Evolutionary conservation across 192 early-diverging fungal genomes (phyloP), one percentile per base, ranked within the genome.

Genomic region (Coemansia sp.): DNA sequence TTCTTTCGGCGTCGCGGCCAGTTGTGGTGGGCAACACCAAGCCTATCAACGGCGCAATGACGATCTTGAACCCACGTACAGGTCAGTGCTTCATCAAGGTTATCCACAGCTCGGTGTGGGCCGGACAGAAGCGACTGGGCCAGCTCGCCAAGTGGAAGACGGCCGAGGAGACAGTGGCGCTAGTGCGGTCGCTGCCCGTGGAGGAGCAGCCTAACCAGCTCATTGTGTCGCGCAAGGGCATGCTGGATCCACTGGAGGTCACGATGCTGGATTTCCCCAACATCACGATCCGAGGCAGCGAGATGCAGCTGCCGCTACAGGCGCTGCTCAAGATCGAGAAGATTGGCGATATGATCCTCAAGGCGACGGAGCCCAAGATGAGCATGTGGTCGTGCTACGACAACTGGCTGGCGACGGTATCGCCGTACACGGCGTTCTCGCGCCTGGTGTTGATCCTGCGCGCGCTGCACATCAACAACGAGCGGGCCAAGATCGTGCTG

Each of bases 91-190:
- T 97, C 87, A 87, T 99, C 70, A 99, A 99, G 87, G 97, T 99
- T 78, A 99, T 99, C 86, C 97, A 99, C 79, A 98, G 96, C 16
- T 97, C 95, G 8, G 96, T 98, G 41, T 99, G 96, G 96, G 96
- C 96, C 16, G 96, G 96, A 29, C 97, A 99, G 79, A 99, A 99
- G 80, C 96, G 97, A 86, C 87, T 99, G 22, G 97, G 97, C 66
- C 97, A 99, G 86, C 84, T 99, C 71, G 97, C 97, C 40, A 99
- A 99, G 72, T 99, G 97, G 97, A 99, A 99, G 89, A 98, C 97
- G 4, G 97, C 97, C 12, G 97, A 99, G 92, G 97, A 99, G 94
- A 95, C 98, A 0, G 97, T 95, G 34, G 97, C 97, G 27, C 88
- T 99, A 81, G 97, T 99, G 89, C 93, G 97, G 65, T 99, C 97